Evolutionary conservation across 164 flowering plant genomes (phyloP).

Genomic region (Nymphaea thermarum): DNA sequence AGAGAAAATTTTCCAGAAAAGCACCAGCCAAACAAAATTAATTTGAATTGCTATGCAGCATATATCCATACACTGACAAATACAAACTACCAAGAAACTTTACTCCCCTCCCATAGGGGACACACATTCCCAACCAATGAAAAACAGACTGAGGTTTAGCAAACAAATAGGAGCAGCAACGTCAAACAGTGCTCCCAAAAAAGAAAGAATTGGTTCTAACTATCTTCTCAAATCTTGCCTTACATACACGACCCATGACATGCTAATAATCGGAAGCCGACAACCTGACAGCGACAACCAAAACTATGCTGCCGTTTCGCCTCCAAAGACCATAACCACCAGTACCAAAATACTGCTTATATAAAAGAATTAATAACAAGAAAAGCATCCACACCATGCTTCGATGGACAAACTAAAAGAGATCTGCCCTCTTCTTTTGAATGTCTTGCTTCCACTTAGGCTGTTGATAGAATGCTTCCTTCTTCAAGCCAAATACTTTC

Average conservation of each 20-base stretch:
- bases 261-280: constrained; percentile 4
- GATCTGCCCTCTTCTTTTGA: constrained; percentile 76
- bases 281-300: background rate
- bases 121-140: background rate
- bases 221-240: background rate
- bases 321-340: background rate
- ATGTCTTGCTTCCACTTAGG: constrained; percentile 98
- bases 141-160: background rate
- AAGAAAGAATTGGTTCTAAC: background rate
- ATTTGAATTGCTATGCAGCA: background rate
- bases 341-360: background rate
- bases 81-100: background rate
- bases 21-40: background rate
- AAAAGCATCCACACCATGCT: constrained; percentile 3
- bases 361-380: background rate
- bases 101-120: background rate
- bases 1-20: background rate
- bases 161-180: background rate
- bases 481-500: constrained; percentile 54
- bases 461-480: constrained; percentile 67
- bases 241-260: background rate
- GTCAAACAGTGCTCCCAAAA: background rate
- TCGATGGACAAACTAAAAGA: constrained; percentile 32
- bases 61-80: background rate
- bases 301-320: background rate